Evolutionary conservation across 208 protist species (phyloP).

Genomic region (Wallacemonas sp.): DNA sequence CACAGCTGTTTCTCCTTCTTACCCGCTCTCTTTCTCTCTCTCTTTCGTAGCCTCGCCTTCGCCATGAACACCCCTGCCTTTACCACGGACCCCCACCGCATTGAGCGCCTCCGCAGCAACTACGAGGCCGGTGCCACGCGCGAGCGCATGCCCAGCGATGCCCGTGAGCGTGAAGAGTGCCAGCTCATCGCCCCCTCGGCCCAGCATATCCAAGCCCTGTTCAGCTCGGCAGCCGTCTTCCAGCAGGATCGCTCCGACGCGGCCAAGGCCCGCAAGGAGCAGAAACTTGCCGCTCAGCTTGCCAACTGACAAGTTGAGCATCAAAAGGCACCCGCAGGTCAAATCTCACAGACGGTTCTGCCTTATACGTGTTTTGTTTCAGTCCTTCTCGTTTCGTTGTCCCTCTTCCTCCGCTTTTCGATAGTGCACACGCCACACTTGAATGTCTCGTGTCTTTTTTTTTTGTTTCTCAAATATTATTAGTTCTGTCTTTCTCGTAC

Average conservation of each 20-base stretch:
- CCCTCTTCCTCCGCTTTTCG: too few species aligned
- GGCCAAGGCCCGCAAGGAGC: not conserved
- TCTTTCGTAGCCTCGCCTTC: not conserved
- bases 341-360: too few species aligned
- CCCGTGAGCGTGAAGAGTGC: constrained; percentile 9
- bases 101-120: constrained; percentile 34
- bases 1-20: not conserved
- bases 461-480: too few species aligned
- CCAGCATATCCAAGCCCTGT: constrained; percentile 1
- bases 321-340: too few species aligned
- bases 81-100: constrained; percentile 37
- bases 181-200: constrained; percentile 7
- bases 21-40: not conserved
- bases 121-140: constrained; percentile 35
- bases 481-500: too few species aligned
- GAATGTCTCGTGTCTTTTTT: too few species aligned
- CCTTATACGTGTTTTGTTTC: too few species aligned
- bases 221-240: constrained; percentile 1
- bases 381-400: too few species aligned
- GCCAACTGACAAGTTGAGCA: too few species aligned
- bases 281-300: not conserved
- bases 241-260: constrained; percentile 14
- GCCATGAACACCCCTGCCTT: constrained; percentile 29
- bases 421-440: too few species aligned
- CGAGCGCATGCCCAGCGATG: constrained; percentile 24